Conservation (phyloP, 768 basidiomycete genomes). For the Amanita inopinata region DNA sequence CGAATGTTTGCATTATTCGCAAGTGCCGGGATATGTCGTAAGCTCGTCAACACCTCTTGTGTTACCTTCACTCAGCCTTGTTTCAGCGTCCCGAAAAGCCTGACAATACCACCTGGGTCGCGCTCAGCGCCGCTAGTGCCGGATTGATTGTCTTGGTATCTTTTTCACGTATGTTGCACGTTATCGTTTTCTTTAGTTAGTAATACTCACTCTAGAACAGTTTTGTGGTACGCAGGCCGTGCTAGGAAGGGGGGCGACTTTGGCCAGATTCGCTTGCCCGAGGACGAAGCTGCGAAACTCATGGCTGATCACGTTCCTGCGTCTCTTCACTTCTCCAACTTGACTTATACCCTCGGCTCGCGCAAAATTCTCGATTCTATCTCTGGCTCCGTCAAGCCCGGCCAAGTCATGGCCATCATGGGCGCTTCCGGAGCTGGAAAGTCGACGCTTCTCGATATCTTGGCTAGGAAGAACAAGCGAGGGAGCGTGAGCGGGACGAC, state of each 20-base stretch:
- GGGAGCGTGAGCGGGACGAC: slow-evolving; percentile 67
- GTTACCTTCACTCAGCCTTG: not conserved
- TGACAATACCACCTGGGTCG: slow-evolving; percentile 74
- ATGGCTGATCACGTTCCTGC: slow-evolving; percentile 95
- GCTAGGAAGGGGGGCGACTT: slow-evolving; percentile 55
- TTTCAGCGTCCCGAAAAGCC: slow-evolving; percentile 68
- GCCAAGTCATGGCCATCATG: slow-evolving; percentile 93
- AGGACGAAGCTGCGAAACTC: slow-evolving; percentile 70
- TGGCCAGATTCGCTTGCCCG: slow-evolving; percentile 68
- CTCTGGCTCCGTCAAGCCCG: slow-evolving; percentile 76
- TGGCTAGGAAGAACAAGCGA: slow-evolving; percentile 83
- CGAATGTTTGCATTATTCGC: slow-evolving; percentile 88
- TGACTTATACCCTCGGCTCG: slow-evolving; percentile 68
- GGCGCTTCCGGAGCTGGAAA: slow-evolving; percentile 96
- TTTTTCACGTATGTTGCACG: slow-evolving; percentile 38
- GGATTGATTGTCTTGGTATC: slow-evolving; percentile 64
- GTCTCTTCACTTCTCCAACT: slow-evolving; percentile 78
- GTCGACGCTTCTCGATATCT: slow-evolving; percentile 92
- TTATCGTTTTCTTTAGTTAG: not conserved
- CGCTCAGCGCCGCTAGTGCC: slow-evolving; percentile 73
- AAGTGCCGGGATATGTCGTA: slow-evolving; percentile 89
- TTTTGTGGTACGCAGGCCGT: slow-evolving; percentile 89
- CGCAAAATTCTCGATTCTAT: slow-evolving; percentile 71
- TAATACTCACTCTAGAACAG: slow-evolving; percentile 17
- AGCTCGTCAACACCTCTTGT: not conserved